Conservation (phyloP, 139 green algal species). For the Mesotaenium endlicherianum region DNA sequence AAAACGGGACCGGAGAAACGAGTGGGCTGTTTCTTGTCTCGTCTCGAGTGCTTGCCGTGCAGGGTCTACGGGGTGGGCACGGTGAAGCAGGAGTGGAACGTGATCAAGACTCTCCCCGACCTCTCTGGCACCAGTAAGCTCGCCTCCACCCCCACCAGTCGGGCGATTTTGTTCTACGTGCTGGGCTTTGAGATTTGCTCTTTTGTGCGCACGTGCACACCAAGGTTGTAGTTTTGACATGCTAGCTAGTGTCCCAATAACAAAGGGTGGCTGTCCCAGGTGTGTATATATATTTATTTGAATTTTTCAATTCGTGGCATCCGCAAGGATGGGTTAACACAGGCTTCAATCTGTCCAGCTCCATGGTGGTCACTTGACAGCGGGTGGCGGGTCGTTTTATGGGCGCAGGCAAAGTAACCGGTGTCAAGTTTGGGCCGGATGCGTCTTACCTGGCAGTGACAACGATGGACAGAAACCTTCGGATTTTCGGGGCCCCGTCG, state of each 20-base stretch:
- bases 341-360: no score
- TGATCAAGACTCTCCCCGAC: constrained; percentile 46
- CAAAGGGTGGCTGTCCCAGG: no score
- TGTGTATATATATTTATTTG: no score
- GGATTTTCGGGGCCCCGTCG: constrained; percentile 31
- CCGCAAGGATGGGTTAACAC: no score
- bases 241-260: no score
- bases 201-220: no score
- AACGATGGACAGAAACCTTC: constrained; percentile 45
- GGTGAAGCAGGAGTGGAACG: constrained; percentile 51
- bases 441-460: constrained; percentile 32
- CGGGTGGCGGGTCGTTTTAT: background rate
- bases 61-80: constrained; percentile 42
- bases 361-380: no score
- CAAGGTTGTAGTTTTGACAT: no score
- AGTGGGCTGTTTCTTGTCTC: no score
- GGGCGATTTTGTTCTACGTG: background rate
- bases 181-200: background rate
- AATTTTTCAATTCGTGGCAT: no score
- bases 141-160: background rate
- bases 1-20: no score
- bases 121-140: constrained; percentile 40
- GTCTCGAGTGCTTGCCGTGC: background rate
- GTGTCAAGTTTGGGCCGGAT: constrained; percentile 46
- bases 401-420: constrained; percentile 31